Evolutionary conservation across 768 basidiomycete species (phyloP).

Genomic region (Tylopilus cervinicoccineus): DNA sequence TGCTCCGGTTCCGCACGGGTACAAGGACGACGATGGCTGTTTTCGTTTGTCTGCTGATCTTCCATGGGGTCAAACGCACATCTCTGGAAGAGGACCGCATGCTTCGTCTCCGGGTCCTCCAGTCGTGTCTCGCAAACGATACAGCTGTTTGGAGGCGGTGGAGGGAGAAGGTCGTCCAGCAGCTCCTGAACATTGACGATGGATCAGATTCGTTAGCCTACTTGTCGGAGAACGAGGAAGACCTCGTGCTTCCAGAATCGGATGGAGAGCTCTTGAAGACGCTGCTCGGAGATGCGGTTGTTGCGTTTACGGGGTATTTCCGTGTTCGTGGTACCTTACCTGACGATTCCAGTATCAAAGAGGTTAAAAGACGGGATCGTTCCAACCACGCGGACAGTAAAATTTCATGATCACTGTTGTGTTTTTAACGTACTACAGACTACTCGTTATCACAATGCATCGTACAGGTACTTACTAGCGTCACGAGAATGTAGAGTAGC

Average conservation of each 20-base stretch:
- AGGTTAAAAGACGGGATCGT: background rate
- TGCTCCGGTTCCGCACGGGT: slow-evolving; percentile 13
- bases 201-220: background rate
- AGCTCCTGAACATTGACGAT: slow-evolving; percentile 8
- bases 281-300: slow-evolving; percentile 17
- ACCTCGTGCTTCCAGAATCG: background rate
- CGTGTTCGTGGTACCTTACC: background rate
- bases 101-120: slow-evolving; percentile 9
- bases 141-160: slow-evolving; percentile 24
- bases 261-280: slow-evolving; percentile 1
- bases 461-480: background rate
- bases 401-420: background rate
- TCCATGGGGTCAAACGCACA: slow-evolving; percentile 6
- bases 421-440: background rate
- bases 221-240: background rate
- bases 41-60: slow-evolving; percentile 23
- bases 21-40: slow-evolving; percentile 23
- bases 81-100: background rate
- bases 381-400: background rate
- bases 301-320: slow-evolving; percentile 16
- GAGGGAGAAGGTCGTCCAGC: slow-evolving; percentile 17
- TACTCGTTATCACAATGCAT: background rate
- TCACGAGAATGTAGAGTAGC: background rate
- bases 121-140: slow-evolving; percentile 17
- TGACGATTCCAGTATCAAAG: background rate